phyloP scores from a whole-genome alignment of 257 asterid genomes.

The Scutellaria baicalensis region DNA sequence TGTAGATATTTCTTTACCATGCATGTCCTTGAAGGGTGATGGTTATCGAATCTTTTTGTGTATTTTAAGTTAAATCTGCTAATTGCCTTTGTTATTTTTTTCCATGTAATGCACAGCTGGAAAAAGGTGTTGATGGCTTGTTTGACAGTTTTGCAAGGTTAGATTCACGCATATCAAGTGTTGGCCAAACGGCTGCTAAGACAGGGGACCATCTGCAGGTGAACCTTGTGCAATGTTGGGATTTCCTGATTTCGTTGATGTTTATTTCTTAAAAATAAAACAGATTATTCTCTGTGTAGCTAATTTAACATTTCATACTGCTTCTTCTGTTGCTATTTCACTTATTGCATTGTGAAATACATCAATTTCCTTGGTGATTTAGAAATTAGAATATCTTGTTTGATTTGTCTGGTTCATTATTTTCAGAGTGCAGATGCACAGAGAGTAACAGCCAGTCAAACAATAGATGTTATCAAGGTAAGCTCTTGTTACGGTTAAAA shows the following conservation, averaged over 20 bases:
- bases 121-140: conserved; percentile 93
- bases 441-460: conserved; percentile 95
- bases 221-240: conserved; percentile 7
- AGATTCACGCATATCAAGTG: conserved; percentile 95
- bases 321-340: not conserved
- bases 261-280: not conserved
- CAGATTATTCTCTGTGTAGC: not conserved
- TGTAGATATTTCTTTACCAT: not conserved
- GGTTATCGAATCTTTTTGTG: not conserved
- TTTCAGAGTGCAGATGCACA: conserved; percentile 96
- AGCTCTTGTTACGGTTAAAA: not conserved
- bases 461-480: conserved; percentile 96
- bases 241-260: not conserved
- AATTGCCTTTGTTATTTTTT: not conserved
- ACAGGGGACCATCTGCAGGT: conserved; percentile 99
- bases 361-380: conserved; percentile 1
- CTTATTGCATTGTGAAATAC: conserved; percentile 2
- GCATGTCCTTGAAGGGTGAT: not conserved
- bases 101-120: conserved; percentile 55
- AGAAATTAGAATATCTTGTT: not conserved
- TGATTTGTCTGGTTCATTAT: conserved; percentile 3
- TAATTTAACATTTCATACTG: not conserved
- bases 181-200: conserved; percentile 99
- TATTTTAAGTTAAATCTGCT: not conserved
- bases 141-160: conserved; percentile 90